phyloP scores from a whole-genome alignment of 108 stramenopile species.

The Nitzschia inconspicua region DNA sequence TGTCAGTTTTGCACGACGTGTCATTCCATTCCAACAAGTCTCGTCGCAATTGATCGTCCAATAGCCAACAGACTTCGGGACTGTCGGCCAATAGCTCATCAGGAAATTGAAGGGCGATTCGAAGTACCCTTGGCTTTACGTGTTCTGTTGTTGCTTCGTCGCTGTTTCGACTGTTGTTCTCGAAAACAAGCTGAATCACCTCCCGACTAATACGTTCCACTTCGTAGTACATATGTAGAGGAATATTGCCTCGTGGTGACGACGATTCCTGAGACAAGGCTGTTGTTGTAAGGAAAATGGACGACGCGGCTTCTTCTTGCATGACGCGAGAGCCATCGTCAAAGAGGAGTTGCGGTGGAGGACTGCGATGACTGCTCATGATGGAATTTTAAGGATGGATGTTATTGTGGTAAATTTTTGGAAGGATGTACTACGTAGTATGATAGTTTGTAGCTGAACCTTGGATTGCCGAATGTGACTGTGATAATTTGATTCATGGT shows the following conservation, averaged over 20 bases:
- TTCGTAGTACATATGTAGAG: conserved; percentile 68
- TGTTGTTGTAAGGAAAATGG: background rate
- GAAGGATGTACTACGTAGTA: too few species aligned
- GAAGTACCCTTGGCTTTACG: conserved; percentile 37
- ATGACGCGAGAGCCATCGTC: conserved; percentile 85
- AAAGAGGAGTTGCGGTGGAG: conserved; percentile 70
- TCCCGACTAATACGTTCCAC: conserved; percentile 51
- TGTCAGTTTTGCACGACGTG: background rate
- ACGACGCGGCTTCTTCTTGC: conserved; percentile 15
- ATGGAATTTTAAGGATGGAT: background rate
- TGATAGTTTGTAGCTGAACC: too few species aligned
- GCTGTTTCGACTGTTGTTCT: background rate
- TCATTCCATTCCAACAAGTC: background rate
- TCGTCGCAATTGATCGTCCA: conserved; percentile 54
- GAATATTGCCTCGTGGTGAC: conserved; percentile 29
- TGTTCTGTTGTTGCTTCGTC: conserved; percentile 5
- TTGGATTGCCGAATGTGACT: too few species aligned
- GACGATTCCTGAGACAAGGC: background rate
- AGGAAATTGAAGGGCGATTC: conserved; percentile 88
- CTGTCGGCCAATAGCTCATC: conserved; percentile 79
- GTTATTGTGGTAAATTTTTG: background rate
- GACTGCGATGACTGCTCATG: background rate
- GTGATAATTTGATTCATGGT: too few species aligned
- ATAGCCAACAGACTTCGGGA: conserved; percentile 60
- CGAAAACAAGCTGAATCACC: conserved; percentile 18